Percentiles rank a stretch among this genome's conserved stretches.
These are phyloP conservation scores for Epichloe elymi DNA, from an alignment of 2,329 filamentous ascomycete genomes.

Conservation along the genomic window DNA sequence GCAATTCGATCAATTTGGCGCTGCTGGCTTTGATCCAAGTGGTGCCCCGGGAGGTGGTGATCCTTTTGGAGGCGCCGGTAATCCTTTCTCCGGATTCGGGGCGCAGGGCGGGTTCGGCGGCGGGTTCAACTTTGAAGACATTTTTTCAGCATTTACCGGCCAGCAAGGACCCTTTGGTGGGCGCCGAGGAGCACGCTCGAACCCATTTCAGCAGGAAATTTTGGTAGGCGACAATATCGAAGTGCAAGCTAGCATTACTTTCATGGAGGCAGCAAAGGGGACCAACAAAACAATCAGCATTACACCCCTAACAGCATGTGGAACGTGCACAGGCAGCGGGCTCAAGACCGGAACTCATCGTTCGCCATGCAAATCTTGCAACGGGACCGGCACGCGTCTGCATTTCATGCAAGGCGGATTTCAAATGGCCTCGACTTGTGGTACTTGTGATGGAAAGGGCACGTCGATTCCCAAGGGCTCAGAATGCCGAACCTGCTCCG, in stretches of 20 bases:
- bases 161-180: slow-evolving; percentile 41
- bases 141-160: slow-evolving; percentile 76
- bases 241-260: slow-evolving; percentile 82
- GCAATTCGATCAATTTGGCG: slow-evolving; percentile 81
- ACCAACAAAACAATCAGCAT: slow-evolving; percentile 78
- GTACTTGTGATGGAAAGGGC: slow-evolving; percentile 67
- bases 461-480: slow-evolving; percentile 62
- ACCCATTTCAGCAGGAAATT: slow-evolving; percentile 64
- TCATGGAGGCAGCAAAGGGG: slow-evolving; percentile 92
- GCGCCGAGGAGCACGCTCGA: slow-evolving; percentile 35
- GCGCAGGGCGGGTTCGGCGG: slow-evolving; percentile 55
- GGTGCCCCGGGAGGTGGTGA: slow-evolving; percentile 49
- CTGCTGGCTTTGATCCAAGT: slow-evolving; percentile 73
- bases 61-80: slow-evolving; percentile 50
- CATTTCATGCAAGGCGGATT: slow-evolving; percentile 88
- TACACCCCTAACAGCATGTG: slow-evolving; percentile 67
- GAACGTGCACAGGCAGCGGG: slow-evolving; percentile 71
- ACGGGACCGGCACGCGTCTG: slow-evolving; percentile 74
- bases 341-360: slow-evolving; percentile 69
- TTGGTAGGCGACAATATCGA: slow-evolving; percentile 94
- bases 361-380: slow-evolving; percentile 63
- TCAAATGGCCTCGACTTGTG: slow-evolving; percentile 88
- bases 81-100: slow-evolving; percentile 42
- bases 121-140: slow-evolving; percentile 90
- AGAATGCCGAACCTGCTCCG: slow-evolving; percentile 68